Percentiles rank a stretch among this genome's conserved stretches.
phyloP scores from a whole-genome alignment of 75 land plant genomes.

The Adiantum capillusveneris region DNA sequence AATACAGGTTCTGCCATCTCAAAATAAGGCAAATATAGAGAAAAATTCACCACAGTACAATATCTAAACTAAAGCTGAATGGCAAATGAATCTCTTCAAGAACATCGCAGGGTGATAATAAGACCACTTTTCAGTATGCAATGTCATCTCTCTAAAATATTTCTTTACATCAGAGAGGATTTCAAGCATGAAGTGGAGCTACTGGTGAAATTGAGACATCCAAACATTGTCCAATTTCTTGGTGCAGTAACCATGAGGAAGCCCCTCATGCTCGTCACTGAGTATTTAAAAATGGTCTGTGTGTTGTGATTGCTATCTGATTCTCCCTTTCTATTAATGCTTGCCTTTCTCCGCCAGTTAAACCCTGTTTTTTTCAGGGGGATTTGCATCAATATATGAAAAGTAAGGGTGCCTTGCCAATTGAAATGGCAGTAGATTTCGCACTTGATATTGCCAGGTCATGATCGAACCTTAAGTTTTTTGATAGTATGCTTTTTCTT shows the following conservation, averaged over 20 bases:
- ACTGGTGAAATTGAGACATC: slow-evolving; percentile 88
- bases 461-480: no score
- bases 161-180: slow-evolving; percentile 55
- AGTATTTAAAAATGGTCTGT: slow-evolving; percentile 67
- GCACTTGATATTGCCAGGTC: slow-evolving; percentile 91
- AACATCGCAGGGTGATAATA: no score
- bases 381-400: slow-evolving; percentile 75
- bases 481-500: no score
- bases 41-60: no score
- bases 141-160: not conserved
- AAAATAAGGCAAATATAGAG: no score
- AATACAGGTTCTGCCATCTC: no score
- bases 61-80: no score
- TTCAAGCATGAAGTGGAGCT: slow-evolving; percentile 86
- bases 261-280: slow-evolving; percentile 85
- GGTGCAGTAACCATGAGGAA: slow-evolving; percentile 84
- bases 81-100: no score
- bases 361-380: slow-evolving; percentile 35
- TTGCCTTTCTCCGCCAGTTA: not conserved
- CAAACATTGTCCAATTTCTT: slow-evolving; percentile 91
- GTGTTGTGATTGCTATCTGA: no score
- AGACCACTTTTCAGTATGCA: no score
- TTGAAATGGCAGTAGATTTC: slow-evolving; percentile 58
- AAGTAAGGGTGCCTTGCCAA: slow-evolving; percentile 54
- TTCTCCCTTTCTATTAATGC: no score